Base-by-base conservation (phyloP, 176 grass and related monocot species). In the Oryza coarctata region DNA sequence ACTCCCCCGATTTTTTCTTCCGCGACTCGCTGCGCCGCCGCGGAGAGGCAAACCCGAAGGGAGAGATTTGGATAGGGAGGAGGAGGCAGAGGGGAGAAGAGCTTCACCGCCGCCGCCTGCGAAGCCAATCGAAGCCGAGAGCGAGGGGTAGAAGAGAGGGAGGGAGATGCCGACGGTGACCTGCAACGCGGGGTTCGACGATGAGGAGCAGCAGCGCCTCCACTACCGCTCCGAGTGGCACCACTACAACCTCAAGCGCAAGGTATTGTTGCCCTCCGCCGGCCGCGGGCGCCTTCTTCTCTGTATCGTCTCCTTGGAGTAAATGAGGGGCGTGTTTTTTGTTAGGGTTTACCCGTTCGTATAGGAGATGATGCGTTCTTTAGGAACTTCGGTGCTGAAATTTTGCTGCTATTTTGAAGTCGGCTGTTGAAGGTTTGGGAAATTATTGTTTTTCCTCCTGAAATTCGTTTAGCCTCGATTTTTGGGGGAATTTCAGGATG, bases 161-260 rank as follows among this genome's bases (percentile, higher is more conserved):
- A 23, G 64, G 22, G 15, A 50, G 76, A 95, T 99, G 91, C 77
- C 87, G 89, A 77, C 73, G 79, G 57, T 92, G 40, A 90, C 97
- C 27, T 95, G 97, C 91, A 94, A 94, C 87, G 78, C 88, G n/a
- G 87, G 83, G 83, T 90, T 94, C 75, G 91, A 90, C 9, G 93
- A 72, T 25, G 93, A 99, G 72, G 85, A 71, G 80, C 36, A 92
- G 73, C 93, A 94, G 87, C 94, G 85, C 76, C 85, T 93, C 11
- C 97, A 99, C 83, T 96, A 92, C 82, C 88, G 97, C 71, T 99
- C 93, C 35, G 89, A 99, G 66, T 99, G 97, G 93, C 97, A 99
- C 89, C 91, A 93, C 83, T 99, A 99, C 85, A 99, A 99, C 77
- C 93, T 99, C 80, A 99, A 96, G 87, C 86, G 97, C 86, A 99